Percentiles rank a stretch among this genome's conserved stretches.
These are phyloP conservation scores for Apiospora phragmitis DNA, from an alignment of 2,329 filamentous ascomycete genomes.

Conservation along the genomic window DNA sequence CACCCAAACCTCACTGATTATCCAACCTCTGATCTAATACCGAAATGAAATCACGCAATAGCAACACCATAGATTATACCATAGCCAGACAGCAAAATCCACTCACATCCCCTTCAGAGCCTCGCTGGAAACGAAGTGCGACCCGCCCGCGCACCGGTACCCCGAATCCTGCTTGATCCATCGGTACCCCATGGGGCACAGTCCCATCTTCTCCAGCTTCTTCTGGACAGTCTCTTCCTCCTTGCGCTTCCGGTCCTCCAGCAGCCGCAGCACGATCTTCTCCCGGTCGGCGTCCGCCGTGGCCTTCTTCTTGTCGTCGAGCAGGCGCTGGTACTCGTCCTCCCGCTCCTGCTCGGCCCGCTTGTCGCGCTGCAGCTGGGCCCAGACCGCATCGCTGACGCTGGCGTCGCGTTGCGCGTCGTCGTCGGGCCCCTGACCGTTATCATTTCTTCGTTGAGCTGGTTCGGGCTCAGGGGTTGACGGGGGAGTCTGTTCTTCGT, in stretches of 20 bases:
- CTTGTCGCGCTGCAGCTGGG: slow-evolving; percentile 56
- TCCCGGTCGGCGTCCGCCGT: slow-evolving; percentile 32
- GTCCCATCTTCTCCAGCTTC: slow-evolving; percentile 53
- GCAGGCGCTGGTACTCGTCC: slow-evolving; percentile 35
- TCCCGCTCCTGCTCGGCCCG: slow-evolving; percentile 38
- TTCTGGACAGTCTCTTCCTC: slow-evolving; percentile 41
- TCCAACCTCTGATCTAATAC: too few species aligned
- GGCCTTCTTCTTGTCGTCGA: slow-evolving; percentile 27
- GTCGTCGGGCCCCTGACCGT: slow-evolving; percentile 8
- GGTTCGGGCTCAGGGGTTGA: background rate
- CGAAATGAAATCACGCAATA: too few species aligned
- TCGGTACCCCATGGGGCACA: slow-evolving; percentile 54
- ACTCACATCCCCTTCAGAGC: background rate
- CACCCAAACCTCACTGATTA: too few species aligned
- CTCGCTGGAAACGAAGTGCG: slow-evolving; percentile 53
- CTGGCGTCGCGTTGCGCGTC: slow-evolving; percentile 49
- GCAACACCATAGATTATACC: background rate
- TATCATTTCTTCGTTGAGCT: background rate
- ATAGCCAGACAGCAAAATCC: too few species aligned
- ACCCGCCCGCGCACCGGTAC: slow-evolving; percentile 63
- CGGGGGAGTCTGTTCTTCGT: slow-evolving; percentile 13
- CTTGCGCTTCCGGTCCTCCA: slow-evolving; percentile 38
- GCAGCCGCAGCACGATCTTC: slow-evolving; percentile 36
- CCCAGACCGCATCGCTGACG: slow-evolving; percentile 62
- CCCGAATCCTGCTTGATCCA: slow-evolving; percentile 64